Percentiles rank a stretch among this genome's conserved stretches.
Conservation (phyloP, 2,329 filamentous ascomycete genomes). For the Hypoxylon sp. region DNA sequence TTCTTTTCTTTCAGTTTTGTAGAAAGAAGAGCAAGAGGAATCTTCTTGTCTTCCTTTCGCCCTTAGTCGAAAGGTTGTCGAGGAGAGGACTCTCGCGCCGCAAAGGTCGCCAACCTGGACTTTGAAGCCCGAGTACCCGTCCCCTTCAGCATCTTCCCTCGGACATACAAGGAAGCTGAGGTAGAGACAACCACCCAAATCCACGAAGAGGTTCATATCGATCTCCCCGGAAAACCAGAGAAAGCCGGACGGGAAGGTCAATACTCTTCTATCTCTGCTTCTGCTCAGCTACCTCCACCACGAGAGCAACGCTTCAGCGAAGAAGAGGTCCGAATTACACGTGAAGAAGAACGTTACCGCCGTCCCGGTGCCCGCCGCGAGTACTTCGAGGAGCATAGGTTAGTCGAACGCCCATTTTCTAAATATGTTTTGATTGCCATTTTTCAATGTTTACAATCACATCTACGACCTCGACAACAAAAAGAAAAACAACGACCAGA, state of each 20-base stretch:
- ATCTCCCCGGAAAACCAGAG: slow-evolving; percentile 73
- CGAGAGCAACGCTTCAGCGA: slow-evolving; percentile 76
- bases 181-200: slow-evolving; percentile 69
- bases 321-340: slow-evolving; percentile 87
- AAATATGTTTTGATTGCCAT: slow-evolving; percentile 2
- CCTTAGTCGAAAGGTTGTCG: slow-evolving; percentile 60
- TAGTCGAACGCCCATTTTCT: slow-evolving; percentile 53
- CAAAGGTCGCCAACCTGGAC: slow-evolving; percentile 97
- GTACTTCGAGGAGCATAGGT: slow-evolving; percentile 70
- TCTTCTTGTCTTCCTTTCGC: slow-evolving; percentile 77
- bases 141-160: slow-evolving; percentile 99
- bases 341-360: slow-evolving; percentile 82
- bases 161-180: slow-evolving; percentile 85
- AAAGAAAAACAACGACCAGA: slow-evolving; percentile 5
- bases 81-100: slow-evolving; percentile 62
- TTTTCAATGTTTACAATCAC: slow-evolving; percentile 4
- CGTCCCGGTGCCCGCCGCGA: slow-evolving; percentile 76
- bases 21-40: slow-evolving; percentile 75
- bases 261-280: slow-evolving; percentile 79
- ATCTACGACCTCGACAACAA: background rate
- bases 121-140: slow-evolving; percentile 99
- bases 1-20: slow-evolving; percentile 59
- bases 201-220: slow-evolving; percentile 92
- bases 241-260: slow-evolving; percentile 99
- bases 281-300: slow-evolving; percentile 74